phyloP scores from a whole-genome alignment of 2,329 filamentous ascomycete genomes.

The Coniochaeta prunicola region DNA sequence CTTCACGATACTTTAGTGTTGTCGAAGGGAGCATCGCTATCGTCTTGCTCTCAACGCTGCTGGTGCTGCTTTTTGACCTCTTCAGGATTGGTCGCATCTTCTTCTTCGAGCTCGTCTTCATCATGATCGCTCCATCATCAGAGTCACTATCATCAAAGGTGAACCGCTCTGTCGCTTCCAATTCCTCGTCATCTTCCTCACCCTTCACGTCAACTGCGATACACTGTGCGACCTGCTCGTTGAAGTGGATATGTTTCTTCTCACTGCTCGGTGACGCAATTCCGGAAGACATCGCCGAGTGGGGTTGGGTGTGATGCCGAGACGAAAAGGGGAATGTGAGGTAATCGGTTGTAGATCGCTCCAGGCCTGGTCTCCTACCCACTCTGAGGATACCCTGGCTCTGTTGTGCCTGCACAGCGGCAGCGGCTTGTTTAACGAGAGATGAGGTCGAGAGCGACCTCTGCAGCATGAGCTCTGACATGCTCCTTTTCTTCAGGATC shows the following conservation, averaged over 20 bases:
- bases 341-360: conserved; percentile 62
- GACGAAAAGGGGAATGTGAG: conserved; percentile 57
- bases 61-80: conserved; percentile 32
- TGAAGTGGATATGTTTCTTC: conserved; percentile 88
- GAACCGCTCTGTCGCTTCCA: conserved; percentile 26
- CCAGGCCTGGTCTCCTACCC: conserved; percentile 46
- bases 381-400: conserved; percentile 39
- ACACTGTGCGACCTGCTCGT: conserved; percentile 91
- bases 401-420: conserved; percentile 77
- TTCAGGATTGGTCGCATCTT: conserved; percentile 46
- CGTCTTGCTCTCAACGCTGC: conserved; percentile 61
- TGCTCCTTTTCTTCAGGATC: conserved; percentile 92
- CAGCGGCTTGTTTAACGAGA: conserved; percentile 80
- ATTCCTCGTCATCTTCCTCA: conserved; percentile 58
- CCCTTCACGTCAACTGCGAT: conserved; percentile 87
- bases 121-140: conserved; percentile 74
- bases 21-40: conserved; percentile 86
- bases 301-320: conserved; percentile 53
- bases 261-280: conserved; percentile 54
- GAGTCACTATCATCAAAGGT: conserved; percentile 52
- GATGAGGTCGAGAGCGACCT: conserved; percentile 82
- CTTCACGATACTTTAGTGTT: conserved; percentile 75
- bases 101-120: conserved; percentile 54
- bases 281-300: conserved; percentile 67
- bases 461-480: conserved; percentile 92